Percentiles rank a stretch among this genome's conserved stretches.
Evolutionary conservation across 345 rosid genomes (phyloP).

Genomic region (Diplotaxis tenuifolia): DNA sequence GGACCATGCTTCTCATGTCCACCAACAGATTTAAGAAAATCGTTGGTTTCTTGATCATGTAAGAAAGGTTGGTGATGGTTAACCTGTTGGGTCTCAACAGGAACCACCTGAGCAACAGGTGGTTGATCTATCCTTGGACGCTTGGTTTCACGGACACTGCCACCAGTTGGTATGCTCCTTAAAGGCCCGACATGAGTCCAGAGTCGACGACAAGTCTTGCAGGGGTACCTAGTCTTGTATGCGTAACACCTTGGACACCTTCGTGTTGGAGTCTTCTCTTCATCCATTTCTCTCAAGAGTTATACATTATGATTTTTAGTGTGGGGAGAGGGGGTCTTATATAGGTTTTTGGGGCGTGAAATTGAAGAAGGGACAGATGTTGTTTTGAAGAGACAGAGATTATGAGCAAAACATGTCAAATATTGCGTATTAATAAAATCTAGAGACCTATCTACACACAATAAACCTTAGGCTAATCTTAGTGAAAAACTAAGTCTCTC

Average conservation of each 20-base stretch:
- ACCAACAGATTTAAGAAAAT: neutral
- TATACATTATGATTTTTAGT: neutral
- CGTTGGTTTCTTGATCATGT: too few relatives aligned
- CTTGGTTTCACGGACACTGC: neutral
- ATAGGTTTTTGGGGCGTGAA: too few relatives aligned
- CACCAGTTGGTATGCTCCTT: neutral
- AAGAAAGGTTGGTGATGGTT: neutral
- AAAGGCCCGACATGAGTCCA: neutral
- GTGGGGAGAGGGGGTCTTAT: too few relatives aligned
- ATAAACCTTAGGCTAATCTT: constrained; percentile 3
- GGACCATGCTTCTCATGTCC: too few relatives aligned
- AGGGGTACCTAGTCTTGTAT: neutral
- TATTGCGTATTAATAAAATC: too few relatives aligned
- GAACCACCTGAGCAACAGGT: neutral
- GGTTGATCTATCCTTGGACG: neutral
- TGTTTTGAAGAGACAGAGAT: too few relatives aligned
- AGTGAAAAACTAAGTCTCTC: neutral
- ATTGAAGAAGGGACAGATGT: too few relatives aligned
- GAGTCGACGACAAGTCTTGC: neutral
- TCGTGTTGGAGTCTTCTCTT: neutral
- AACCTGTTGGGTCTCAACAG: neutral
- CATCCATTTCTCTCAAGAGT: neutral
- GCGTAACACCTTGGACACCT: neutral
- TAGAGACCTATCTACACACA: neutral
- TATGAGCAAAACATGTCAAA: too few relatives aligned